Evolutionary conservation across 2,329 filamentous ascomycete genomes (phyloP).

Genomic region (Teratosphaeria nubilosa): DNA sequence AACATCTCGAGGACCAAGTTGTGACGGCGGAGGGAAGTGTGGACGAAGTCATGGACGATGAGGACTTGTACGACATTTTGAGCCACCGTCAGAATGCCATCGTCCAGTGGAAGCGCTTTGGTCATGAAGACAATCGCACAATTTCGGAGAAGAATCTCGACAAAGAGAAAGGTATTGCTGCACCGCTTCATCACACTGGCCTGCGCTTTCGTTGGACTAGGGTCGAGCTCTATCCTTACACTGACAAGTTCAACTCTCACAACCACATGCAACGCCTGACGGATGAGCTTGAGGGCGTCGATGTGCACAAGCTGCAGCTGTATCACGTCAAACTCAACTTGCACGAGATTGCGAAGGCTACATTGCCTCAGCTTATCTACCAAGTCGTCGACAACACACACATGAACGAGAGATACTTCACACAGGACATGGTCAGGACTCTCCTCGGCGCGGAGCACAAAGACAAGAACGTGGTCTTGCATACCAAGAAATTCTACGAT

Average conservation of each 20-base stretch:
- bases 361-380: background rate
- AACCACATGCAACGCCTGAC: background rate
- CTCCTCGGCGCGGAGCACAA: slow-evolving; percentile 4
- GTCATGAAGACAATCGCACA: background rate
- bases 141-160: background rate
- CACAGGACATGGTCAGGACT: slow-evolving; percentile 1
- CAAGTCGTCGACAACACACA: background rate
- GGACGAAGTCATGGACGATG: background rate
- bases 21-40: background rate
- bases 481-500: slow-evolving; percentile 6
- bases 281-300: background rate
- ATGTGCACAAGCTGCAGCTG: background rate
- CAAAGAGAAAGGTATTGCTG: no score
- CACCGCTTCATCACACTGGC: background rate
- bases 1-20: background rate
- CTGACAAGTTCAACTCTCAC: background rate
- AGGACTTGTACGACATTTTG: background rate
- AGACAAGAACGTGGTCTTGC: background rate
- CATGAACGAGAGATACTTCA: background rate
- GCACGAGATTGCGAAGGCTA: background rate
- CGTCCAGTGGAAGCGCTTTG: background rate
- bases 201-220: background rate
- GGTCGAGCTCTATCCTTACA: background rate
- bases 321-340: slow-evolving; percentile 1
- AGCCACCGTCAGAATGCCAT: background rate